These are phyloP conservation scores for Arachis hypogaea DNA, from an alignment of 306 rosid species.

Conservation along the genomic window DNA sequence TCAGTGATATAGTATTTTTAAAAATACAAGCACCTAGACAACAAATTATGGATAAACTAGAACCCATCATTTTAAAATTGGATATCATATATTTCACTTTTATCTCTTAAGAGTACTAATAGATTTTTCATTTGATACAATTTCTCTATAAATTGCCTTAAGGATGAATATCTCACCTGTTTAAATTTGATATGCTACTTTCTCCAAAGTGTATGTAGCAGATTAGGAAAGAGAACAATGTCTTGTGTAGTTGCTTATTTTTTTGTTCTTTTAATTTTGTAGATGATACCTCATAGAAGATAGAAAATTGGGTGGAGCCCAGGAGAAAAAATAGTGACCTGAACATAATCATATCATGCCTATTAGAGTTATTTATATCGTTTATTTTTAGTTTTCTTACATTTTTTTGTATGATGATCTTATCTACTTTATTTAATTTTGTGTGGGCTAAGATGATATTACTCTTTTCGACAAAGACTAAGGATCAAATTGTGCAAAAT, in stretches of 20 bases:
- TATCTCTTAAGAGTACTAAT: conserved; percentile 18
- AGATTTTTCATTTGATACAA: conserved; percentile 16
- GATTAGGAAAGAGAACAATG: no score
- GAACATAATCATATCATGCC: conserved; percentile 5
- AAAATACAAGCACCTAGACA: conserved; percentile 15
- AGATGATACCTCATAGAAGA: conserved; percentile 11
- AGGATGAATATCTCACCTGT: no score
- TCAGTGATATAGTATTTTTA: neutral
- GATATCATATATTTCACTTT: neutral
- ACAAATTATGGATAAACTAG: neutral
- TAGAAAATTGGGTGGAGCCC: conserved; percentile 3
- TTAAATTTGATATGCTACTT: no score
- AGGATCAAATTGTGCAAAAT: conserved; percentile 49
- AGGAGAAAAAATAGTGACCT: conserved; percentile 22
- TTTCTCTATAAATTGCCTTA: conserved; percentile 2
- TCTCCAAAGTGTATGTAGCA: no score
- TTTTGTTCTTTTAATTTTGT: neutral
- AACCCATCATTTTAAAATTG: neutral
- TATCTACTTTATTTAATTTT: conserved; percentile 36
- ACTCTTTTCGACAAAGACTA: conserved; percentile 58
- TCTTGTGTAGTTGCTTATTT: no score
- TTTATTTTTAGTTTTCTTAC: conserved; percentile 5
- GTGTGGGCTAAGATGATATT: conserved; percentile 72
- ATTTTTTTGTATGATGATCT: conserved; percentile 31
- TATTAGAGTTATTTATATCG: conserved; percentile 3